Evolutionary conservation across 441 rosid species (phyloP), one percentile per base, ranked within the genome.

Genomic region (Erysimum cheiri): DNA sequence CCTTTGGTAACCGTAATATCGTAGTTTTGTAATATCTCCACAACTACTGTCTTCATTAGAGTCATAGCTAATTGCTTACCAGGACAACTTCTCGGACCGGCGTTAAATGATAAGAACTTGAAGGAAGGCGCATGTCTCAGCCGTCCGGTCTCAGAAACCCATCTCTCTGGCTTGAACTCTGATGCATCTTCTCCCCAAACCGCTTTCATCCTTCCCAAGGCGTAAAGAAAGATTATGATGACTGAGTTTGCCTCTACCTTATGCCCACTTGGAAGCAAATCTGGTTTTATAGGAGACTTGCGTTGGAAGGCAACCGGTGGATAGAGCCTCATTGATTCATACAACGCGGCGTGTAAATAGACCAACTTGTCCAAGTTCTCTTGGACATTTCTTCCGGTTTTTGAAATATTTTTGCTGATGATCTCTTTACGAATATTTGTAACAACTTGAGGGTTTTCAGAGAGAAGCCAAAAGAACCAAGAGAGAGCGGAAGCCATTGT

Each of bases 31-130:
- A 77, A 6, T 13, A 83, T 6, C 4, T 67, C 32, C 24, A 33
- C 50, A 0, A 73, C 79, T 10, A 80, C 72, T 1, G 63, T 80
- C 59, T 84, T 83, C 90, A 87, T 81, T 41, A 82, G 80, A 28
- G 69, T 68, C 68, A 77, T 67, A 26, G 78, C 72, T 59, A 77
- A 6, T 13, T 77, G 73, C 41, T 76, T 82, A 19, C 86, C 90
- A 0, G 80, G 43, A 53, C 92, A 87, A 54, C 70, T 74, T 68
- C 81, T 82, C 4, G 77, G 81, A 85, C 92, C 90, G 0, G 88
- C 83, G 24, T 75, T 69, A 46, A 85, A 85, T 5, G 78, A 59
- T 4, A 81, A 58, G 40, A 71, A 87, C 60, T 83, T 79, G 73
- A 11, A 67, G 26, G 62, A 41, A 67, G 71, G 60, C 6, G 7